phyloP scores from a whole-genome alignment of 805 yeast species.

The Metschnikowia baotianmanensis region DNA sequence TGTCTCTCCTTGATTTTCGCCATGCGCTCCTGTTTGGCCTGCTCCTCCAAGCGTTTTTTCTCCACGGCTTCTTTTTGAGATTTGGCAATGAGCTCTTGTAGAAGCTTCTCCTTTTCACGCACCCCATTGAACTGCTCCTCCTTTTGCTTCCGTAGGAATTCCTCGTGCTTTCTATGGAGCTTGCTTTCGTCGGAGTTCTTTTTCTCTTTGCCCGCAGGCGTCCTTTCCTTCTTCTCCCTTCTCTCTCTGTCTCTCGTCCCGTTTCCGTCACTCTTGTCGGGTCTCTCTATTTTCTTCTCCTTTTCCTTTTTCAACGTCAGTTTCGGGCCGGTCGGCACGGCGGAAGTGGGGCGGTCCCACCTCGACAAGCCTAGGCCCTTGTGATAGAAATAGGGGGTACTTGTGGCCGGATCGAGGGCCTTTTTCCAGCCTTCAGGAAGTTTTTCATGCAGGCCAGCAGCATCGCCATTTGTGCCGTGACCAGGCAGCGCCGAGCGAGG shows the following conservation, averaged over 20 bases:
- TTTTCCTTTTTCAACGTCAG: constrained; percentile 9
- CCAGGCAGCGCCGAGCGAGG: constrained; percentile 17
- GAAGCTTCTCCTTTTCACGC: constrained; percentile 32
- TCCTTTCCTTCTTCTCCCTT: constrained; percentile 3
- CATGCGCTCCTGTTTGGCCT: constrained; percentile 21
- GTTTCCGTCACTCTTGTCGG: constrained; percentile 9
- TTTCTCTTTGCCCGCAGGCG: constrained; percentile 9
- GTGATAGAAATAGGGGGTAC: constrained; percentile 54
- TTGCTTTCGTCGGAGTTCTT: constrained; percentile 19
- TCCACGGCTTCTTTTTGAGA: constrained; percentile 31
- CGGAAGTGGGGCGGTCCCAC: constrained; percentile 58
- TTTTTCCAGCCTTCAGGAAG: constrained; percentile 69
- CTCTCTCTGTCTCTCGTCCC: no score
- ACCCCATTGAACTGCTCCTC: constrained; percentile 34
- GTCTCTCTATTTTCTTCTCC: constrained; percentile 10
- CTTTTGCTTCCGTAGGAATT: constrained; percentile 29
- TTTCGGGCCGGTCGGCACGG: constrained; percentile 35
- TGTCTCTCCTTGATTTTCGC: constrained; percentile 23
- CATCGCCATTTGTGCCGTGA: background rate
- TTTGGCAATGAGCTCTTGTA: constrained; percentile 36
- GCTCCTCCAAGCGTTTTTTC: constrained; percentile 27
- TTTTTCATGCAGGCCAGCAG: constrained; percentile 13
- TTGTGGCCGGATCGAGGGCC: constrained; percentile 46
- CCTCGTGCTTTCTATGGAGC: constrained; percentile 34
- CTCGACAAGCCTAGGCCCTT: constrained; percentile 44